Evolutionary conservation across 495 filamentous ascomycete genomes (phyloP), one percentile per base, ranked within the genome.

Genomic region (Aspergillus egyptiacus): DNA sequence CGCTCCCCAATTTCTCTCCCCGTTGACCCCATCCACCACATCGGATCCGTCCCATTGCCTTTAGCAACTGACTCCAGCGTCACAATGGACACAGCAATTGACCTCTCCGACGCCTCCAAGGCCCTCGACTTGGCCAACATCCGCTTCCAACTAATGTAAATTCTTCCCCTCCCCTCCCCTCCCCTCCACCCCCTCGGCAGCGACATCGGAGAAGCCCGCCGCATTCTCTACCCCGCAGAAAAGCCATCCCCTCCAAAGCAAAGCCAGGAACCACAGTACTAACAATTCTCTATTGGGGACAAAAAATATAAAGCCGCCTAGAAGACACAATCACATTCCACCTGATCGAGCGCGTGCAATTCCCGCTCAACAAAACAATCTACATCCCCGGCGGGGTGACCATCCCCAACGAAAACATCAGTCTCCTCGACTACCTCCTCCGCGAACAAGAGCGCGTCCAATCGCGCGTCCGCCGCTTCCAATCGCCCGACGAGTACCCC

Each of bases 251-350:
- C 40, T 47, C 14, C 24, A 51, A 51, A 14, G n/a, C n/a, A n/a
- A 31, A 27, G 4, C 10, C 11, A 10, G 13, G 7, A 24, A 37
- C 14, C 2, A 22, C 10, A 46, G 13, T 24, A n/a, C 33, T 15
- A 27, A 39, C 5, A 31, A 10, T 11, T 11, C 28, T 10, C 2
- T 13, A 10, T n/a, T n/a, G n/a, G n/a, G n/a, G 10, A 31, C 3
- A 10, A 53, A 8, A 43, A 49, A 31, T 1, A 20, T n/a, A 23
- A 62, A 96, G 91, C 55, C 93, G 93, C 31, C 77, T 96, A 15
- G 93, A 99, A 72, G 94, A 99, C 63, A 97, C 94, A 48, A 97
- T 99, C 62, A 96, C 87, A 59, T 99, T 96, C 72, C 89, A 97
- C 71, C 73, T 97, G 18, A 99, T 99, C 62, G 94, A 99, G 65